These are phyloP conservation scores for Acacia melanoxylon DNA, from an alignment of 306 rosid genomes.

Conservation along the genomic window DNA sequence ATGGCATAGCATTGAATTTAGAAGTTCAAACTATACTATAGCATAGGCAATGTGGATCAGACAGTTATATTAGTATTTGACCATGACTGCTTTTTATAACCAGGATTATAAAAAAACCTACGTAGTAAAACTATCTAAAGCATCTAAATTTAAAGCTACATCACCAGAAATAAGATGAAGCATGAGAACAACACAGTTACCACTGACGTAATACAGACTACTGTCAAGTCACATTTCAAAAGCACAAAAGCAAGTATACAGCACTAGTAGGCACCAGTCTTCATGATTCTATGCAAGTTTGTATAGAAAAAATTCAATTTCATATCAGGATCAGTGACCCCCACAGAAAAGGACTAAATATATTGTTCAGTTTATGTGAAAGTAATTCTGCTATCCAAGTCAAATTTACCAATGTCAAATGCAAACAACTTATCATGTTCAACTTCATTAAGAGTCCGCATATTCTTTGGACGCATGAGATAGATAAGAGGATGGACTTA, in stretches of 20 bases:
- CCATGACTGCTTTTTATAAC: neutral
- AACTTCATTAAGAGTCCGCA: slow-evolving; percentile 3
- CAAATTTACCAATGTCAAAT: slow-evolving; percentile 18
- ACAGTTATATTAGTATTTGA: neutral
- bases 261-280: neutral
- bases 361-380: neutral
- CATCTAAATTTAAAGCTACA: too few species aligned
- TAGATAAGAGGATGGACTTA: slow-evolving; percentile 10
- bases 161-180: too few species aligned
- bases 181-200: neutral
- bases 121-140: too few species aligned
- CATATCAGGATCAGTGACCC: neutral
- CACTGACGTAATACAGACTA: slow-evolving; percentile 3
- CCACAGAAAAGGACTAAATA: neutral
- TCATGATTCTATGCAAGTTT: slow-evolving; percentile 8
- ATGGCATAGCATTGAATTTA: neutral
- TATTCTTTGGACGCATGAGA: slow-evolving; percentile 16
- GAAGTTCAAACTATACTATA: neutral
- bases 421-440: slow-evolving; percentile 9
- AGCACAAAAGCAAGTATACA: neutral
- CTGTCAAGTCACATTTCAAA: neutral
- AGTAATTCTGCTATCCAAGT: neutral
- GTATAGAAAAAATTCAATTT: neutral
- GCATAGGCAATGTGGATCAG: neutral
- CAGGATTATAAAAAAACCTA: too few species aligned